A percentile compares a stretch with the other conserved stretches of the same genome.
Conservation (phyloP, 2,329 filamentous ascomycete genomes). For the Claviceps capensis region DNA sequence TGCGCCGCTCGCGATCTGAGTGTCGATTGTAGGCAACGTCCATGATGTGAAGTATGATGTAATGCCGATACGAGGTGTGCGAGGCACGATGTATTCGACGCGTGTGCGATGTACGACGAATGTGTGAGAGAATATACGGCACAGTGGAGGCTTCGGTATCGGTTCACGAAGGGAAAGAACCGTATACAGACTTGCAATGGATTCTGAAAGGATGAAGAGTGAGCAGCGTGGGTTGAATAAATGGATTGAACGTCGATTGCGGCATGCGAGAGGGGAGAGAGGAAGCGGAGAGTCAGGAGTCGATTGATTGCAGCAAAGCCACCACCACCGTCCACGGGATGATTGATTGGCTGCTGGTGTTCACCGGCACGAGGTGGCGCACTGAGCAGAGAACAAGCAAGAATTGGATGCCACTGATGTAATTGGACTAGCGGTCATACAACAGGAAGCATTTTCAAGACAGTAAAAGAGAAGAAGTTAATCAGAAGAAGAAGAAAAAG, state of each 20-base stretch:
- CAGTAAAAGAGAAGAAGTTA: neutral
- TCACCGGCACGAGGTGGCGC: no score
- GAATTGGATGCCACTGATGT: no score
- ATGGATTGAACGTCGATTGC: neutral
- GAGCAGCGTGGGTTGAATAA: no score
- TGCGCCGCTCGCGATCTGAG: constrained; percentile 40
- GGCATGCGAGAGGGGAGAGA: neutral
- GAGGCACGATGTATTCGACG: neutral
- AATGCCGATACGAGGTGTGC: neutral
- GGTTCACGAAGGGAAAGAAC: no score
- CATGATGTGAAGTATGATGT: constrained; percentile 20
- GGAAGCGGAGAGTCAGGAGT: neutral
- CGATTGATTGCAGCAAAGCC: neutral
- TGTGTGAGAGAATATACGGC: no score
- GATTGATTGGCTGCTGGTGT: no score
- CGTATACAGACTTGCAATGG: neutral
- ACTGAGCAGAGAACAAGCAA: no score
- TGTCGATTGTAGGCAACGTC: constrained; percentile 49
- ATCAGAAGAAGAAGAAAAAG: neutral
- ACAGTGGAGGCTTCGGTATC: no score
- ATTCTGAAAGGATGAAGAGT: neutral
- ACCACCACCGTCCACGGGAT: no score
- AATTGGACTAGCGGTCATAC: no score
- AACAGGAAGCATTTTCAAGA: no score
- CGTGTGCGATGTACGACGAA: no score